phyloP scores from a whole-genome alignment of 768 basidiomycete species.

The Tylopilus sp. region DNA sequence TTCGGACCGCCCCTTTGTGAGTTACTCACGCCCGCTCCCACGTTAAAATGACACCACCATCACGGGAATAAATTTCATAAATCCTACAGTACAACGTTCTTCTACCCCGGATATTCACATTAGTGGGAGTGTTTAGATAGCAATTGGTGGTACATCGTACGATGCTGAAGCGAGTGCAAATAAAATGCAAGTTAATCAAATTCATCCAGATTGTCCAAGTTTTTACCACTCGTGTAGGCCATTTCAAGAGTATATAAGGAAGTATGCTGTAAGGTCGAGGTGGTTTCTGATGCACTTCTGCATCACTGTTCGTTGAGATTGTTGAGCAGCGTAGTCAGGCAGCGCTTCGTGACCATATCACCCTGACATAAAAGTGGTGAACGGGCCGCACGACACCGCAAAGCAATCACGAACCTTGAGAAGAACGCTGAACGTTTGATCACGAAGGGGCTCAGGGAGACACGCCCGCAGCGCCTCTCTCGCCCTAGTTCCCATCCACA shows the following conservation, averaged over 20 bases:
- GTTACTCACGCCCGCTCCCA: slow-evolving; percentile 10
- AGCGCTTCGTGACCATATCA: slow-evolving; percentile 97
- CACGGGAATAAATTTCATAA: slow-evolving; percentile 17
- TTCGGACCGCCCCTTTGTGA: no score
- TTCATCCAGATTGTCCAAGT: slow-evolving; percentile 32
- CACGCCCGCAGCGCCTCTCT: slow-evolving; percentile 94
- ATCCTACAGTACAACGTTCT: slow-evolving; percentile 33
- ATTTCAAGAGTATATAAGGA: slow-evolving; percentile 16
- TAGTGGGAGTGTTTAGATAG: slow-evolving; percentile 31
- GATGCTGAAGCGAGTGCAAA: slow-evolving; percentile 23
- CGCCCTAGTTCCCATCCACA: slow-evolving; percentile 58
- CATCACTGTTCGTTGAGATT: slow-evolving; percentile 72
- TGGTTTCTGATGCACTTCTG: background rate
- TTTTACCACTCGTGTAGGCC: slow-evolving; percentile 18
- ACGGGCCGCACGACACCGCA: background rate
- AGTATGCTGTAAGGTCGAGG: slow-evolving; percentile 4
- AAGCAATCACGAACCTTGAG: slow-evolving; percentile 63
- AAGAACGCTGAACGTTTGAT: slow-evolving; percentile 87
- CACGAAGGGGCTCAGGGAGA: slow-evolving; percentile 90
- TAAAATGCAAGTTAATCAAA: slow-evolving; percentile 27
- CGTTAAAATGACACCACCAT: background rate
- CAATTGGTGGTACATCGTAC: slow-evolving; percentile 30
- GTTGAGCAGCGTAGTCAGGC: slow-evolving; percentile 84
- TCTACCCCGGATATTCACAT: slow-evolving; percentile 33
- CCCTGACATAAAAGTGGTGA: slow-evolving; percentile 48